Base-by-base conservation (phyloP, 192 early-diverging fungal genomes). In the Dissophora ornata region DNA sequence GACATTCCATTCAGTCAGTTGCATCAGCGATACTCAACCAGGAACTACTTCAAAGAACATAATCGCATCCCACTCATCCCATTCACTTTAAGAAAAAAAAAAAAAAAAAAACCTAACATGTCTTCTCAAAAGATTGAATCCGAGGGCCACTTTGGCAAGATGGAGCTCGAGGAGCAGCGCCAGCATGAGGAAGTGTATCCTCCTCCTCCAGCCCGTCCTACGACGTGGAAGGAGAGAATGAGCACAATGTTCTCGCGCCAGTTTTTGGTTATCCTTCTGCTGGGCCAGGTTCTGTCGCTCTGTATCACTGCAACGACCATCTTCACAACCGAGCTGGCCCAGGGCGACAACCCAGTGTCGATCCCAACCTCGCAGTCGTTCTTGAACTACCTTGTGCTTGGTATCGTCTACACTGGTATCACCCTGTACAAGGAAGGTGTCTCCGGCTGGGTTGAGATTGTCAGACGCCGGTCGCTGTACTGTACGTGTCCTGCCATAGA, bases 301-400 rank as follows among this genome's bases (percentile, higher is more conserved):
- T 94, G 91, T 47, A 91, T 94, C 61, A 94, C 92, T 8, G 83
- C 85, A 13, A 92, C 90, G 11, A 90, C 86, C 7, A 85, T 93
- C 15, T 79, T 88, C 0, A 87, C 84, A n/a, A 86, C 87, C 34
- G 77, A 92, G 61, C 74, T 94, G 33, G 80, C 84, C 18, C 84
- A 90, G 59, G 55, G 59, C 11, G 65, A 53, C 3, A 82, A 79
- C 44, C 63, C 71, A 3, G 77, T 87, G 25, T 66, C 86, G 28
- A 80, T 85, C 22, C 92, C 92, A 29, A 92, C 91, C 54, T 89
- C 88, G 12, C 91, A 92, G 54, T 88, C 86, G 44, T 88, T 90
- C 60, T 68, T 94, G 26, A 88, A 89, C 44, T 94, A 94, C 80
- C 48, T 92, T n/a, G 68, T 84, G 4, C 67, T 94, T 57, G 87